Percentiles rank a stretch among this genome's conserved stretches.
These are phyloP conservation scores for Chondrostereum purpureum DNA, from an alignment of 1,284 basidiomycete species.

Conservation along the genomic window DNA sequence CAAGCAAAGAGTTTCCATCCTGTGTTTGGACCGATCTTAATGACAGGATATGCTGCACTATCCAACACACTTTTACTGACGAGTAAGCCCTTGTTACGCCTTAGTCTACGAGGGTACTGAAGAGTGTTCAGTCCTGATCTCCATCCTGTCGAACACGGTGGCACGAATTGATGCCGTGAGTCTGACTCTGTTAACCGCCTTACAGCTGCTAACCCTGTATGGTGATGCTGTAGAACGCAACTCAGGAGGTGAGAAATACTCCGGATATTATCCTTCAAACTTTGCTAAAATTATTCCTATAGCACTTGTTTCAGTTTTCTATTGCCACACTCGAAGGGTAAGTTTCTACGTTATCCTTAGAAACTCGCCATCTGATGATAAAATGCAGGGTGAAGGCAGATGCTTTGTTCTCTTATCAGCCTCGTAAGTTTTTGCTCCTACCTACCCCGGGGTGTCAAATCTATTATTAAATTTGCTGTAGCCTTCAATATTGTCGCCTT, in stretches of 20 bases:
- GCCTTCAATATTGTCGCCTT: slow-evolving; percentile 79
- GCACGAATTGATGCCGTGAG: slow-evolving; percentile 71
- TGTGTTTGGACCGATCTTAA: slow-evolving; percentile 77
- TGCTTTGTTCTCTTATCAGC: slow-evolving; percentile 86
- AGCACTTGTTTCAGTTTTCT: slow-evolving; percentile 86
- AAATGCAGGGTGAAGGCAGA: slow-evolving; percentile 71
- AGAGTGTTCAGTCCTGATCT: slow-evolving; percentile 74
- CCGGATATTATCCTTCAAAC: not conserved
- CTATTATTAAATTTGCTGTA: not conserved
- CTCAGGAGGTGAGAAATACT: slow-evolving; percentile 55
- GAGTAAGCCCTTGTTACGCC: slow-evolving; percentile 40
- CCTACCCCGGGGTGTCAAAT: not conserved
- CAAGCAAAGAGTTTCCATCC: slow-evolving; percentile 76
- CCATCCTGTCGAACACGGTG: slow-evolving; percentile 82
- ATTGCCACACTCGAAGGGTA: slow-evolving; percentile 87
- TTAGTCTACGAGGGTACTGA: slow-evolving; percentile 16
- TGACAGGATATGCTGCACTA: slow-evolving; percentile 79
- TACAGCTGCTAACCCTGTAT: not conserved
- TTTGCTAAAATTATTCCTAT: no score
- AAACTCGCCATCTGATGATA: not conserved
- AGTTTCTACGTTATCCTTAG: slow-evolving; percentile 14
- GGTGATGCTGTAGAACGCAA: slow-evolving; percentile 54
- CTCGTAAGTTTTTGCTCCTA: slow-evolving; percentile 29
- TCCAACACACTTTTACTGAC: slow-evolving; percentile 77
- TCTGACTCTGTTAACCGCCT: slow-evolving; percentile 15